Conservation (phyloP, 2,329 filamentous ascomycete genomes). For the Daldinia sp. region DNA sequence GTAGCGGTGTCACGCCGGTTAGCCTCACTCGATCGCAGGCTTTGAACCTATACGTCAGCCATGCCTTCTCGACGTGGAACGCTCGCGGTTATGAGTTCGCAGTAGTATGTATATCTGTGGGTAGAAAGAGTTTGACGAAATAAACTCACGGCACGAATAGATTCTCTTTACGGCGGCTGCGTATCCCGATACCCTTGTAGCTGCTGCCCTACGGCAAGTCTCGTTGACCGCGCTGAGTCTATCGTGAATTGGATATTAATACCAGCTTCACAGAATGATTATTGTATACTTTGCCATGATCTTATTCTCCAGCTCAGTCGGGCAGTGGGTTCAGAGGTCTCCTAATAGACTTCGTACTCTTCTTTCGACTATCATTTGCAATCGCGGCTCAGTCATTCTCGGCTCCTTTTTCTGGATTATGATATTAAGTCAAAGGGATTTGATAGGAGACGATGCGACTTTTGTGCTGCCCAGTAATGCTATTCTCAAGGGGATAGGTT, state of each 20-base stretch:
- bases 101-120: slow-evolving; percentile 55
- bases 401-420: slow-evolving; percentile 53
- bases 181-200: slow-evolving; percentile 53
- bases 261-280: slow-evolving; percentile 42
- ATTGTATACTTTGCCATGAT: slow-evolving; percentile 51
- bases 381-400: slow-evolving; percentile 51
- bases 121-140: neutral
- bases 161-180: slow-evolving; percentile 62
- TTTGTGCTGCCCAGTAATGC: slow-evolving; percentile 39
- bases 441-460: slow-evolving; percentile 28
- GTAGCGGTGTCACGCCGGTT: neutral
- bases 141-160: slow-evolving; percentile 26
- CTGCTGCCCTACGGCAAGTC: slow-evolving; percentile 50
- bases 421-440: slow-evolving; percentile 44
- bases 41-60: slow-evolving; percentile 57
- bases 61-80: slow-evolving; percentile 66
- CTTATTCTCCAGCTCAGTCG: slow-evolving; percentile 52
- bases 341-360: slow-evolving; percentile 52
- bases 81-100: slow-evolving; percentile 64
- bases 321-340: slow-evolving; percentile 53
- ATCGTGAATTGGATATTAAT: slow-evolving; percentile 6
- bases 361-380: slow-evolving; percentile 52
- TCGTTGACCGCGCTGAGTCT: neutral
- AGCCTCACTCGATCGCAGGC: slow-evolving; percentile 49
- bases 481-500: slow-evolving; percentile 45